Percentiles rank a stretch among this genome's conserved stretches.
Conservation (phyloP, 805 yeast genomes). For the Zygosaccharomyces gambellarensis region DNA sequence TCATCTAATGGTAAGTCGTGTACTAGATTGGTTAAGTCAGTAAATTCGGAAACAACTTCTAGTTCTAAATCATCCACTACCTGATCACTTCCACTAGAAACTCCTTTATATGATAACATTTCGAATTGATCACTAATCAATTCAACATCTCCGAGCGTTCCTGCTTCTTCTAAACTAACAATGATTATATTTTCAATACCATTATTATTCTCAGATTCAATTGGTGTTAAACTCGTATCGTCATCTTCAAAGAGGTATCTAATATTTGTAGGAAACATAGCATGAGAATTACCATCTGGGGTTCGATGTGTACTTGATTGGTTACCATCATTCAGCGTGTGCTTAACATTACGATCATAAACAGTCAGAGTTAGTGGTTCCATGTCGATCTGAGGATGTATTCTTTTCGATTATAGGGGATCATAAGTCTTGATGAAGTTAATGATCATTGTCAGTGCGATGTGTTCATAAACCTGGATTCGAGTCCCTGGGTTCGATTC, state of each 20-base stretch:
- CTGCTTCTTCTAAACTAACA: constrained; percentile 20
- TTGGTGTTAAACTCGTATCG: constrained; percentile 10
- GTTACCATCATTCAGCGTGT: constrained; percentile 9
- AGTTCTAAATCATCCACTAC: constrained; percentile 17
- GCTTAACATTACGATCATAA: constrained; percentile 22
- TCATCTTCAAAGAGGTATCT: constrained; percentile 33
- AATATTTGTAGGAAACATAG: constrained; percentile 30
- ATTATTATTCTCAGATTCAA: constrained; percentile 11
- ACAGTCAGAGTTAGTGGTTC: constrained; percentile 21
- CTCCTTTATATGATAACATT: constrained; percentile 18
- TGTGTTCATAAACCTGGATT: background rate
- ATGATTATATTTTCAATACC: constrained; percentile 28
- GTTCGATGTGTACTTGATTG: constrained; percentile 12
- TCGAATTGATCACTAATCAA: constrained; percentile 29
- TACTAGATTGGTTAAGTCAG: constrained; percentile 14
- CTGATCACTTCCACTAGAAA: background rate
- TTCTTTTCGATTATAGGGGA: no score
- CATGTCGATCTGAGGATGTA: constrained; percentile 2
- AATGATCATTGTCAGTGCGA: no score
- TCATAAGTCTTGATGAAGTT: no score
- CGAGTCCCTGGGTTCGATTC: background rate
- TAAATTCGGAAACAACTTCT: constrained; percentile 28
- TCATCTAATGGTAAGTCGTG: constrained; percentile 20
- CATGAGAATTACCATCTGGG: constrained; percentile 10
- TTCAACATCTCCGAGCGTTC: constrained; percentile 19